Evolutionary conservation across 148 eudicot genomes (phyloP), one percentile per base, ranked within the genome.

Genomic region (Limonium bicolor): DNA sequence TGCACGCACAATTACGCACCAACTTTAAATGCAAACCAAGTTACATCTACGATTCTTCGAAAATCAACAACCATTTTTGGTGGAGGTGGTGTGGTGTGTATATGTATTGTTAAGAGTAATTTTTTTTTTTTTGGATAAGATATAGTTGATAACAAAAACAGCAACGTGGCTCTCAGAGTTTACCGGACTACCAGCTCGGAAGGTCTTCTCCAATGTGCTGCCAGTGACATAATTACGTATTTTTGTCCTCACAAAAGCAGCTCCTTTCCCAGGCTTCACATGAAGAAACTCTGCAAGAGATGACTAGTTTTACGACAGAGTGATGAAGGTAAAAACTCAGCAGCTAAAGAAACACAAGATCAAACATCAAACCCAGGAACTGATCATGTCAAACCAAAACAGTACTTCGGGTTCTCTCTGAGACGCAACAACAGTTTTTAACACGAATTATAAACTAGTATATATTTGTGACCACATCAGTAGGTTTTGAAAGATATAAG

Each of bases 201-300:
- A 88, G 24, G 94, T 88, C 56, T 88, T 88, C 64, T 88, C 94
- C 50, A 88, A 86, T 48, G 86, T 61, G 67, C 80, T 88, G 48
- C 97, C 94, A 3, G 92, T 83, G 46, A 88, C 55, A 56, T 72
- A 71, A 60, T 88, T 88, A 22, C 83, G 67, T 73, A 88, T 31
- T 19, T 86, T 88, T 30, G 94, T 88, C 77, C 97, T 77, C 51
- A 88, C 92, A 75, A 69, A 88, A 4, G 97, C 97, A 55, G 97
- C 97, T 50, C 97, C 97, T 77, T 88, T 88, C 53, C 97, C 97
- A 29, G 97, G 97, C 53, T 88, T 88, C 43, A 88, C 97, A 59
- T 88, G 97, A 51, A 88, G 92, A 62, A 88, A 88, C 66, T 82
- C 96, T 86, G 51, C 46, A 66, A 29, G 12, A 17, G 7, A 10